Evolutionary conservation across 1,139 yeast species (phyloP).

Genomic region (Pichia sp.): DNA sequence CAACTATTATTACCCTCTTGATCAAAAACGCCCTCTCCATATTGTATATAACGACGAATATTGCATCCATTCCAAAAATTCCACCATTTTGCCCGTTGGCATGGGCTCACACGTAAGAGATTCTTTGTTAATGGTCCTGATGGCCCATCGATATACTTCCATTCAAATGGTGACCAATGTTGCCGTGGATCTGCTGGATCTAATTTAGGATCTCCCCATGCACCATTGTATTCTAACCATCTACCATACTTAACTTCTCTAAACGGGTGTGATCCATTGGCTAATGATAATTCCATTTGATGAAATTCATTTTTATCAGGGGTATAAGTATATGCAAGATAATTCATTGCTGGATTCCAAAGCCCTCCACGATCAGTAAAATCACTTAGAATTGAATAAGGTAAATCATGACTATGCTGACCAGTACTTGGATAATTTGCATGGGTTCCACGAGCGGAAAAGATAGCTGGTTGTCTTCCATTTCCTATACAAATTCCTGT

Average conservation of each 20-base stretch:
- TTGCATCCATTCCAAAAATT: slow-evolving; percentile 70
- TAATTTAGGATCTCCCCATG: slow-evolving; percentile 85
- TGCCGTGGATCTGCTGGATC: slow-evolving; percentile 68
- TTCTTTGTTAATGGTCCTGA: slow-evolving; percentile 81
- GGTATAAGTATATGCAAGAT: slow-evolving; percentile 72
- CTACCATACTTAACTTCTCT: slow-evolving; percentile 61
- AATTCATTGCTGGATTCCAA: slow-evolving; percentile 88
- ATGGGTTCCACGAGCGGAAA: slow-evolving; percentile 92
- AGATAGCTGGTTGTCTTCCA: slow-evolving; percentile 58
- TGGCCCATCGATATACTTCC: slow-evolving; percentile 89
- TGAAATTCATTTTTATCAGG: slow-evolving; percentile 32
- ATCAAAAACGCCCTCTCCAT: slow-evolving; percentile 79
- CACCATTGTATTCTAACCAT: slow-evolving; percentile 78
- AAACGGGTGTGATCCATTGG: slow-evolving; percentile 42
- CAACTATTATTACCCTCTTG: slow-evolving; percentile 64
- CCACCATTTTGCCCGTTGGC: slow-evolving; percentile 82
- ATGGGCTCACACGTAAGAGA: slow-evolving; percentile 58
- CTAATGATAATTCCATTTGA: slow-evolving; percentile 32
- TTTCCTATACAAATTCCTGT: slow-evolving; percentile 14
- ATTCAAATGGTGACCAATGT: slow-evolving; percentile 71
- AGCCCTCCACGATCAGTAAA: slow-evolving; percentile 91
- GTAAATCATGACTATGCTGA: slow-evolving; percentile 91
- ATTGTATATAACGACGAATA: slow-evolving; percentile 61
- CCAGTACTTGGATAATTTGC: slow-evolving; percentile 97
- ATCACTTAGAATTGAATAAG: slow-evolving; percentile 83